A percentile compares a stretch with the other conserved stretches of the same genome.
Evolutionary conservation across 768 basidiomycete species (phyloP).

Genomic region (Boletus vinaceobasis): DNA sequence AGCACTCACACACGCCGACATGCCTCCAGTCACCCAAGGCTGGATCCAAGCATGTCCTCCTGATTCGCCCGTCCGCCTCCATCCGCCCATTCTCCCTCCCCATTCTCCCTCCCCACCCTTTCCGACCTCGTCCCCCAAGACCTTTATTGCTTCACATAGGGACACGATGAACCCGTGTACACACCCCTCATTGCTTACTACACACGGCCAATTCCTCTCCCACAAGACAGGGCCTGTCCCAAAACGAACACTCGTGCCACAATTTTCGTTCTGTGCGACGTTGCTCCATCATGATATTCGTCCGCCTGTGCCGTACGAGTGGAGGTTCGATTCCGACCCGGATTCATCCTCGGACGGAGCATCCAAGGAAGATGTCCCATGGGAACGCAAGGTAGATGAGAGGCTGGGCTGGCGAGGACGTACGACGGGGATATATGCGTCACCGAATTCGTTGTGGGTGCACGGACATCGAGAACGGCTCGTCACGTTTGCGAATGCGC

Average conservation of each 20-base stretch:
- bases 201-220: constrained; percentile 53
- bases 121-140: constrained; percentile 4
- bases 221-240: constrained; percentile 46
- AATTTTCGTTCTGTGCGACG: constrained; percentile 52
- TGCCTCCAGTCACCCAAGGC: constrained; percentile 33
- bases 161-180: constrained; percentile 37
- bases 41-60: constrained; percentile 23
- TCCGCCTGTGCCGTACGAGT: constrained; percentile 45
- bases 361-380: constrained; percentile 52
- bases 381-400: constrained; percentile 61
- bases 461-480: constrained; percentile 49
- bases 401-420: constrained; percentile 70
- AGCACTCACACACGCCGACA: constrained; percentile 28
- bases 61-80: constrained; percentile 25
- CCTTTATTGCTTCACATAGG: constrained; percentile 37
- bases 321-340: constrained; percentile 39
- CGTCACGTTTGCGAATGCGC: constrained; percentile 40
- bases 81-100: constrained; percentile 29
- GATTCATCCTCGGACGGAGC: constrained; percentile 13
- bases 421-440: constrained; percentile 61
- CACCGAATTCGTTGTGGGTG: constrained; percentile 42
- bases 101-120: not conserved
- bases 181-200: constrained; percentile 32
- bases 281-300: constrained; percentile 55
- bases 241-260: constrained; percentile 41